These are phyloP conservation scores for Breynia disticha DNA, from an alignment of 441 rosid species.

Conservation along the genomic window DNA sequence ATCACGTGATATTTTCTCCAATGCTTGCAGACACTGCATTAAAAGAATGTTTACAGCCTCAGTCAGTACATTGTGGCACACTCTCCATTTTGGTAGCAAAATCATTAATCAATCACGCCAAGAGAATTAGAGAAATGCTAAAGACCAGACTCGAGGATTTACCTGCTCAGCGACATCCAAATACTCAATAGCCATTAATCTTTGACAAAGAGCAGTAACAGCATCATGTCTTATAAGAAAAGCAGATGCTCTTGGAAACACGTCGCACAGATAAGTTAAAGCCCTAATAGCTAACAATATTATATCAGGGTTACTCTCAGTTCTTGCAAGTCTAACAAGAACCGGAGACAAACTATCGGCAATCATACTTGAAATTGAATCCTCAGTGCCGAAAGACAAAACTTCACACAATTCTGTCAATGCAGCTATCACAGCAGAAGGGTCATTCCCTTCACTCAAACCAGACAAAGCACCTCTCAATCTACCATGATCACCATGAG, in stretches of 20 bases:
- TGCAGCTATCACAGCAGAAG: slow-evolving; percentile 50
- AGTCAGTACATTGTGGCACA: not conserved
- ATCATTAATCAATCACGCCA: no score
- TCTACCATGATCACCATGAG: slow-evolving; percentile 58
- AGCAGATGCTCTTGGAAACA: slow-evolving; percentile 71
- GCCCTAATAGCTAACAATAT: slow-evolving; percentile 83
- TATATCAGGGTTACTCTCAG: slow-evolving; percentile 56
- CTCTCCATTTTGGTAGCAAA: slow-evolving; percentile 2
- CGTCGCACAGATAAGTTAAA: slow-evolving; percentile 87
- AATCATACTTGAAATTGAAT: slow-evolving; percentile 57
- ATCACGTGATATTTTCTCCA: slow-evolving; percentile 90
- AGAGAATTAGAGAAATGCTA: slow-evolving; percentile 3
- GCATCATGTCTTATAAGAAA: slow-evolving; percentile 75
- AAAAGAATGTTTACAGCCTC: slow-evolving; percentile 7
- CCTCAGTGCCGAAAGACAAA: slow-evolving; percentile 79
- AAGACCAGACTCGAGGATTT: not conserved
- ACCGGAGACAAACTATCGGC: slow-evolving; percentile 71
- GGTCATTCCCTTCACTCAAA: slow-evolving; percentile 51
- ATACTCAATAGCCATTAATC: slow-evolving; percentile 69
- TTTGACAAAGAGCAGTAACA: slow-evolving; percentile 75
- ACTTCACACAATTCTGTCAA: slow-evolving; percentile 90
- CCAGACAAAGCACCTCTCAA: slow-evolving; percentile 45
- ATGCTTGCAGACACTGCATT: slow-evolving; percentile 86
- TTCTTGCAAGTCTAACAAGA: slow-evolving; percentile 65
- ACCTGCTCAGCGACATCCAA: slow-evolving; percentile 99